Base-by-base conservation (phyloP, 2,329 filamentous ascomycete species). In the Colletotrichum sp. region DNA sequence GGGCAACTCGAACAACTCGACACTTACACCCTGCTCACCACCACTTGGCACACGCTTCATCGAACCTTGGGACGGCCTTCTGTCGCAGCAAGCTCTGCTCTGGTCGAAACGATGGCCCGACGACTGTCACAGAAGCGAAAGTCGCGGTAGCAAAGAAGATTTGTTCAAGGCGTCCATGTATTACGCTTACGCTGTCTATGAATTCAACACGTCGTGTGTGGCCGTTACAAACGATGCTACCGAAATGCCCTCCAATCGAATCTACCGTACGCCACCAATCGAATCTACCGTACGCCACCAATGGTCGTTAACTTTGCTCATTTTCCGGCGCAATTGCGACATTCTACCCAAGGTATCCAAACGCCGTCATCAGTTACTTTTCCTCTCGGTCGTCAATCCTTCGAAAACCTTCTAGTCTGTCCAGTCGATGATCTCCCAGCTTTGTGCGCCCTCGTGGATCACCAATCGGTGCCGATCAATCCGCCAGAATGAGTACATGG, bases 391-490 rank as follows among this genome's bases (percentile, higher is more conserved):
- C 12, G n/a, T 18, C 68, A 28, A 36, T 32, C 36, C 15, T 32
- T 21, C 52, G 63, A 32, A 34, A 32, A 32, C 34, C 26, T 79
- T 79, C 78, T 78, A 76, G 64, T 86, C 84, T 64, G 83, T 82
- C 93, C 93, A 94, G 55, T 90, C 86, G 52, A 85, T 85, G 78
- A 95, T 89, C 67, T 90, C 87, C 92, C 94, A 97, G 60, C 86
- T 88, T 78, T 88, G 83, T 48, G 90, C 91, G 21, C 90, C 90
- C 80, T 96, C 92, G 28, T 89, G 87, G 77, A 98, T 90, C 43
- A 91, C 90, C 80, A 98, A 86, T 73, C 90, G 91, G 80, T 93
- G 89, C 78, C 94, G 92, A 80, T 94, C 92, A 80, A 96, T 95
- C 75, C 88, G 88, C 90, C 94, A 94, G 89, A 84, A 94, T 84